Base-by-base conservation (phyloP, 31 red algal species). In the Odonthalia washingtoniensis region DNA sequence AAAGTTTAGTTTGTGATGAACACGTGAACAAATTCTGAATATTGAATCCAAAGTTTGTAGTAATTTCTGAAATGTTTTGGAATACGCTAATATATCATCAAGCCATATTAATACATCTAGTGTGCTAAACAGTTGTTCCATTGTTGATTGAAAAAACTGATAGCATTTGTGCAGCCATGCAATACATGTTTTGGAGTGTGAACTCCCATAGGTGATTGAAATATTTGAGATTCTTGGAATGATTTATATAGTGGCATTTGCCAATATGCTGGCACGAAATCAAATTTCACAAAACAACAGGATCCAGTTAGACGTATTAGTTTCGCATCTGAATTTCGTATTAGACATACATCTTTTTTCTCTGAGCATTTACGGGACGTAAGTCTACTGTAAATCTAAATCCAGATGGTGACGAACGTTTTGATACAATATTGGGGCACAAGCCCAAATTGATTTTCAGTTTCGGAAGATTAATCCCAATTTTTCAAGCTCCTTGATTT, bases 211-310 rank as follows among this genome's bases (percentile, higher is more conserved):
- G 89, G 89, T 12, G 89, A 86, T 14, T 80, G 57, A 61, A 92
- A 81, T 2, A 39, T 80, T 33, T 73, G 81, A 31, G 38, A 86
- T 63, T 92, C 81, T 34, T 82, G 89, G 3, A 74, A 92, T 1
- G 64, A 31, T 32, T 52, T 24, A 5, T 6, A n/a, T 9, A 92
- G 75, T 62, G 82, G 82, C 0, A 92, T 53, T 53, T 92, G 81
- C 82, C 89, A 92, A 75, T 92, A 92, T 0, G 57, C 89, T 74
- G 85, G 81, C 17, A 86, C 40, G 24, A 92, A 73, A 60, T 92
- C 82, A 26, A 92, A 27, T 1, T 78, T 78, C n/a, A 43, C 66
- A 75, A 5, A 24, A 91, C 18, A 42, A 49, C 5, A 42, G 75
- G 2, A 1, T 38, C 40, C 67, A 65, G 24, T 43, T 42, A 90